Base-by-base conservation (phyloP, 495 filamentous ascomycete genomes). In the Chaetomium fimeti region DNA sequence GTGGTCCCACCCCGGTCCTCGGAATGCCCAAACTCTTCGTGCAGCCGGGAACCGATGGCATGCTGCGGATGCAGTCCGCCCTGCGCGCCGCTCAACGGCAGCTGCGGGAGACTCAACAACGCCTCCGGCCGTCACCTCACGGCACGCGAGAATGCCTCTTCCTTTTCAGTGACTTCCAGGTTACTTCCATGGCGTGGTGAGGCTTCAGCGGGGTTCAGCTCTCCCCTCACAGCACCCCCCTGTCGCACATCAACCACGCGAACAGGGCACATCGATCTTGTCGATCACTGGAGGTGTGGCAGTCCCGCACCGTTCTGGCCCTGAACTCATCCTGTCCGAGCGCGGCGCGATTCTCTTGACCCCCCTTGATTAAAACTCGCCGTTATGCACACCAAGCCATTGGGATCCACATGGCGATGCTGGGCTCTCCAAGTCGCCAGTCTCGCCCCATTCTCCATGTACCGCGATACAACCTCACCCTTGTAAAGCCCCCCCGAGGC, bases 391-490 rank as follows among this genome's bases (percentile, higher is more conserved):
- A 49, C 45, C 45, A 49, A 49, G 20, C 13, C 40, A 52, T 24
- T 12, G 15, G 28, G 52, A 28, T 18, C 27, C 24, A 28, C n/a
- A 20, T 57, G 32, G 32, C 22, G 25, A 42, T 40, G 20, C 15
- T 22, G 20, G 40, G 11, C 27, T 20, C 20, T 54, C 32, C 32
- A 24, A 9, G 15, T 42, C 15, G n/a, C n/a, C n/a, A n/a, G n/a
- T n/a, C n/a, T n/a, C n/a, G 54, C 32, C 54, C 54, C 54, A 42
- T 22, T 4, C n/a, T 29, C 25, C 12, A 6, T 15, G 47, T 55
- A 28, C n/a, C 20, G 32, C 48, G 32, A 52, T 32, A 62, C 60
- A 62, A 62, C 60, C 51, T 62, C 61, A 63, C 27, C 53, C 61
- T 63, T 56, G 61, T 53, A 56, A 56, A 38, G 28, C 56, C 24